Percentiles rank a stretch among this genome's conserved stretches.
phyloP scores from a whole-genome alignment of 2,329 filamentous ascomycete species.

The Juglanconis sp. region DNA sequence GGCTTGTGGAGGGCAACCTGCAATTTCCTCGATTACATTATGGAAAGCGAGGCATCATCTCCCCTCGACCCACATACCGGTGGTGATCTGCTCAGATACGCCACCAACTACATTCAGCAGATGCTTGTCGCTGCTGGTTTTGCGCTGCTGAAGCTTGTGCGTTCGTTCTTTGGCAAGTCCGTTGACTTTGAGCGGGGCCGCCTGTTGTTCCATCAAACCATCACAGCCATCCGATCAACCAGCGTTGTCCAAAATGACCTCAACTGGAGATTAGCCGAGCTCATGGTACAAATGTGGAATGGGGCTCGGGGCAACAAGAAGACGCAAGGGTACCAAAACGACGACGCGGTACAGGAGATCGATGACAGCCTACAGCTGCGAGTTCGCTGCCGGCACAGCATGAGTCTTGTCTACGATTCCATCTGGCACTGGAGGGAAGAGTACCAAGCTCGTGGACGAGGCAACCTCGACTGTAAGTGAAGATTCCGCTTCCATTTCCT shows the following conservation, averaged over 20 bases:
- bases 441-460: conserved; percentile 68
- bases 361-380: conserved; percentile 76
- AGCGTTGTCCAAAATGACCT: conserved; percentile 77
- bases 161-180: conserved; percentile 71
- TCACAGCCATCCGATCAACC: conserved; percentile 66
- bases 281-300: conserved; percentile 88
- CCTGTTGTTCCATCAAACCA: conserved; percentile 67
- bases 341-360: conserved; percentile 49
- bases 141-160: conserved; percentile 73
- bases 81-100: conserved; percentile 60
- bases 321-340: conserved; percentile 42
- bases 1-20: conserved; percentile 71
- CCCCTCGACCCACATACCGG: conserved; percentile 43
- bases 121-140: conserved; percentile 82
- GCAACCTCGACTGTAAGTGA: conserved; percentile 65
- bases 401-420: conserved; percentile 81
- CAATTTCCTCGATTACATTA: conserved; percentile 64
- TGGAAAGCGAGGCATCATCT: conserved; percentile 45
- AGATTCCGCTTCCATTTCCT: conserved; percentile 20
- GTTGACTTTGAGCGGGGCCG: conserved; percentile 67
- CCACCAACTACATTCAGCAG: conserved; percentile 76
- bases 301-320: conserved; percentile 53
- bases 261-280: conserved; percentile 73
- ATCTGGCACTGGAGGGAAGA: conserved; percentile 85
- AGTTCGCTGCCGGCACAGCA: conserved; percentile 79